phyloP scores from a whole-genome alignment of 768 basidiomycete genomes.

The Podaxis sp. region DNA sequence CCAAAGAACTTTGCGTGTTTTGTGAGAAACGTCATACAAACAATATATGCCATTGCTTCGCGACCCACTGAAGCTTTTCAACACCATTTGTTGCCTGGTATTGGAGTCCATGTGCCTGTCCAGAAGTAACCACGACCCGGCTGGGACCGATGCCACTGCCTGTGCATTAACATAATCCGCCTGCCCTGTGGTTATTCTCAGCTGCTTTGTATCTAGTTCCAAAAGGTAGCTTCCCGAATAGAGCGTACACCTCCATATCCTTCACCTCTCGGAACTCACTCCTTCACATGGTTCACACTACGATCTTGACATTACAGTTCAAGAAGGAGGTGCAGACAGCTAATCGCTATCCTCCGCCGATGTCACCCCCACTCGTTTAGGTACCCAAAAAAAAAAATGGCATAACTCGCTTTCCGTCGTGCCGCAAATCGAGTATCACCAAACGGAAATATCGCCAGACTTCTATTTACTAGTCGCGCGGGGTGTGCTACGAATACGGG shows the following conservation, averaged over 20 bases:
- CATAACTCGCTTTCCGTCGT: too few species aligned
- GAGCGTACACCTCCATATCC: background rate
- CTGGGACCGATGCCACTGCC: background rate
- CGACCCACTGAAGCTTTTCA: too few species aligned
- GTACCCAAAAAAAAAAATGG: too few species aligned
- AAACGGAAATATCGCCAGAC: background rate
- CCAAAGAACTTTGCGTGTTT: too few species aligned
- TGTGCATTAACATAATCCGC: background rate
- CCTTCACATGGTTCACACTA: background rate
- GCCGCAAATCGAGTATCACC: too few species aligned
- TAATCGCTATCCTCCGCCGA: too few species aligned
- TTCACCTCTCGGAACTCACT: background rate
- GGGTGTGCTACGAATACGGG: background rate
- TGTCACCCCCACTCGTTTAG: too few species aligned
- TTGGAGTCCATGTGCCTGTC: too few species aligned
- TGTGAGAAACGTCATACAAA: too few species aligned
- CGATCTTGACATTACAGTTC: background rate
- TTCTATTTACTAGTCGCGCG: background rate
- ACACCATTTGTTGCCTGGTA: too few species aligned
- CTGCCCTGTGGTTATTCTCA: background rate
- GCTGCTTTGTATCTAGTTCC: background rate
- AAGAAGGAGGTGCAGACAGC: background rate
- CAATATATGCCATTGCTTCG: too few species aligned
- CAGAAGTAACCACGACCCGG: too few species aligned
- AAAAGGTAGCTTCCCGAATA: background rate